Evolutionary conservation across 306 rosid genomes (phyloP).

Genomic region (Dalbergia cultrata): DNA sequence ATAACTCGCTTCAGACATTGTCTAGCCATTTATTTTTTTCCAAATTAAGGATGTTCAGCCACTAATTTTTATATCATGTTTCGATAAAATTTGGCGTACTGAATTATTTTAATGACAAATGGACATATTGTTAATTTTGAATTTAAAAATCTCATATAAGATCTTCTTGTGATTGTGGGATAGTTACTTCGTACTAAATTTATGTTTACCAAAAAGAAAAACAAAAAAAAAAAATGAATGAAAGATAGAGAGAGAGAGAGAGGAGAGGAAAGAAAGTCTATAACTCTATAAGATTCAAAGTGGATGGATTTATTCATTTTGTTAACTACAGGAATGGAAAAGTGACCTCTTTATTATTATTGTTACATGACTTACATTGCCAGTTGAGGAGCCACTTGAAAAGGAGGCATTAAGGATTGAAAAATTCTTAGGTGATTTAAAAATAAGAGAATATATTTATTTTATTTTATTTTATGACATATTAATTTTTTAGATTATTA

Average conservation of each 20-base stretch:
- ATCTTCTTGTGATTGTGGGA: not conserved
- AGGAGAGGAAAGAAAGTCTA: not conserved
- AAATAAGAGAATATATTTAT: too few relatives aligned
- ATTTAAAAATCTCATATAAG: too few relatives aligned
- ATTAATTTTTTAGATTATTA: too few relatives aligned
- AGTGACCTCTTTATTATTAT: not conserved
- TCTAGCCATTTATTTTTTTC: too few relatives aligned
- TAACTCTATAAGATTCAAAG: not conserved
- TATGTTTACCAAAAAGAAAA: not conserved
- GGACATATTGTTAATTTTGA: too few relatives aligned
- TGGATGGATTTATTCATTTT: not conserved
- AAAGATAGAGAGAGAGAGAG: not conserved
- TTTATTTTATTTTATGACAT: too few relatives aligned
- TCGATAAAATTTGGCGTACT: too few relatives aligned
- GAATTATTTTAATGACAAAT: too few relatives aligned
- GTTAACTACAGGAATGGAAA: not conserved
- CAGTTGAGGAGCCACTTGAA: not conserved
- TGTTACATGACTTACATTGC: too few relatives aligned
- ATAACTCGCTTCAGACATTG: too few relatives aligned
- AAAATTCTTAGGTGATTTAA: accelerated
- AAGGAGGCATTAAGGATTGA: not conserved
- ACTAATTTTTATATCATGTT: too few relatives aligned
- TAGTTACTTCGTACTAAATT: not conserved
- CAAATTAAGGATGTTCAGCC: too few relatives aligned
- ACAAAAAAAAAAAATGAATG: not conserved